Base-by-base conservation (phyloP, 2,329 filamentous ascomycete genomes). In the Hyphodiscus sp. region DNA sequence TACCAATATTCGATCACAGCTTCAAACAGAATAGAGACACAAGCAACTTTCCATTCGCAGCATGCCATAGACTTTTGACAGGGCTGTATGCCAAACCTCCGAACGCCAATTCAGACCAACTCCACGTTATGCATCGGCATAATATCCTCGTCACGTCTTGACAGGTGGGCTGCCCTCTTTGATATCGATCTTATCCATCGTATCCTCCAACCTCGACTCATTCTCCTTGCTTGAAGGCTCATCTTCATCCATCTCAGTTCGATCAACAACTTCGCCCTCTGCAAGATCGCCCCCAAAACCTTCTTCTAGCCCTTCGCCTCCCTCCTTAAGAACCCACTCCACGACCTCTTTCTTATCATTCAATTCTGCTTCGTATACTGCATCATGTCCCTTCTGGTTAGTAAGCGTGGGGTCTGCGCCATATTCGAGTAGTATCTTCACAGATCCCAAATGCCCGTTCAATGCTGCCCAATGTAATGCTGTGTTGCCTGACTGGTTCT, bases 381-480 rank as follows among this genome's bases (percentile, higher is more conserved):
- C 83, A 62, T 91, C 86, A 63, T 95, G 89, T 26, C 95, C 91
- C 47, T 87, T 87, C 66, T 85, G 82, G 68, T 97, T 97, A 65
- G 85, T 85, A 30, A 90, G 74, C 11, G 83, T 83, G 4, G 91
- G 84, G 54, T 90, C 86, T 1, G 91, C 91, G 2, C 90, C 91
- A 2, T 82, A 76, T 45, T 84, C 82, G 1, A 96, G 76, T 13
- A 99, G 78, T 0, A 83, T 72, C 73, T 91, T 88, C 7, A 96
- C 89, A 2, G 84, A 81, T 6, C 85, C 81, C 2, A 97, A 74
- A 65, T 96, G 91, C 1, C 91, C 91, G 51, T 95, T 94, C 52
- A 96, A 74, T 0, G 90, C 88, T 0, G 92, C 92, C 91, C 91
- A 97, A 73, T 99, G 94, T 54, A 99, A 76, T 0, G 90, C 82